Conservation (phyloP, 306 rosid genomes). For the Canavalia gladiata region DNA sequence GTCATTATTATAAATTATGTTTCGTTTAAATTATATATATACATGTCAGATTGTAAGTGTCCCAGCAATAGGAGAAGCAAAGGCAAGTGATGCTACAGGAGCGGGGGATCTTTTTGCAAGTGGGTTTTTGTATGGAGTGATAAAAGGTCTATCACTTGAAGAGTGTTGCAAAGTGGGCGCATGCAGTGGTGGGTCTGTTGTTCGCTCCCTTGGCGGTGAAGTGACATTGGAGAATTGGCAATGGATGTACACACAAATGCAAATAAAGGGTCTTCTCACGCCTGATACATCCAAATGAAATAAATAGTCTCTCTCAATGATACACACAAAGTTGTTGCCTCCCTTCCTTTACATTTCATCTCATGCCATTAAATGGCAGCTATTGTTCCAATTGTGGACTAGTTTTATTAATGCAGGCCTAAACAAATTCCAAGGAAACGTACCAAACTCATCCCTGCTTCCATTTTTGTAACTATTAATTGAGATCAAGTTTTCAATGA, state of each 20-base stretch:
- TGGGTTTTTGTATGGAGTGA: constrained; percentile 83
- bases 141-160: constrained; percentile 76
- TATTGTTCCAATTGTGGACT: constrained; percentile 36
- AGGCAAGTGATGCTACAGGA: constrained; percentile 81
- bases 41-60: constrained; percentile 67
- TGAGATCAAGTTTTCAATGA: background rate
- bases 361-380: constrained; percentile 34
- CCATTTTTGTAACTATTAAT: background rate
- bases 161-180: constrained; percentile 88
- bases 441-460: constrained; percentile 1
- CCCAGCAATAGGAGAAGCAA: constrained; percentile 74
- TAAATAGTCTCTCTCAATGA: constrained; percentile 29
- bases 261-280: constrained; percentile 64
- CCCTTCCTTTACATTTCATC: constrained; percentile 12
- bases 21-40: background rate
- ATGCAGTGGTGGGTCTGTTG: constrained; percentile 89
- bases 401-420: constrained; percentile 30
- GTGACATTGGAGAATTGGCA: constrained; percentile 74
- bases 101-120: constrained; percentile 96
- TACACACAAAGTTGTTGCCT: background rate
- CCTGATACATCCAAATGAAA: constrained; percentile 53
- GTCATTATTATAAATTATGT: background rate
- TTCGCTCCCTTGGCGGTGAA: constrained; percentile 83
- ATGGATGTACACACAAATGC: constrained; percentile 91
- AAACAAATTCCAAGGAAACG: background rate